Evolutionary conservation across 306 rosid genomes (phyloP), one percentile per base, ranked within the genome.

Genomic region (Dalbergia cultrata): DNA sequence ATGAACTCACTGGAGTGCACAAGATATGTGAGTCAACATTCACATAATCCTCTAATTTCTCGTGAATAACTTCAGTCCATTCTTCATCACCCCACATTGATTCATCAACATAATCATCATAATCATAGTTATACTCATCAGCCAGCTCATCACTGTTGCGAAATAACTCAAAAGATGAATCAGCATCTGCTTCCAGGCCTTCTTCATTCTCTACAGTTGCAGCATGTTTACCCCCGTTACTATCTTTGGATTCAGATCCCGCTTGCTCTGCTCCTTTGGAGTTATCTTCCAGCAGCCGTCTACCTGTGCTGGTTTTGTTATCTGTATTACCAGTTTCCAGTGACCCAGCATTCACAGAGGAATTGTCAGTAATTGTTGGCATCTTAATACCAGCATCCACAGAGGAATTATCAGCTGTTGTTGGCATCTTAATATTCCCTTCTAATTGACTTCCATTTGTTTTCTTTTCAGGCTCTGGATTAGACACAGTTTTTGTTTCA

Each of bases 51-150:
- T 96, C 99, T 79, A 85, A 17, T 82, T 78, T 93, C 75, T 89
- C 97, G 3, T 93, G 99, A 67, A 86, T 74, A 59, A 10, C 83
- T 81, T 96, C 99, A 80, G 82, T 67, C 96, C 95, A 96, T 70
- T 92, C 99, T 85, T 96, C 99, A 62, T 88, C 97, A 82, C 97
- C 99, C 99, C 99, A 96, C 98, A 92, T 77, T 53, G 96, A 43
- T 58, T 92, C 98, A 82, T 93, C 92, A 82, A 82, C 94, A 88
- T 88, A 93, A 82, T 95, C 99, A 72, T 95, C 97, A 75, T 95
- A 93, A 82, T 96, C 98, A 78, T 96, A 93, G 79, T 64, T 90
- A 70, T 93, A 92, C 88, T 96, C 99, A 84, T 92, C 97, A 10
- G 89, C 97, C 69, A 93, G 86, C 81, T 93, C 98, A 79, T 96